Conservation (phyloP, 495 filamentous ascomycete genomes). For the Daldinia caldariorum region DNA sequence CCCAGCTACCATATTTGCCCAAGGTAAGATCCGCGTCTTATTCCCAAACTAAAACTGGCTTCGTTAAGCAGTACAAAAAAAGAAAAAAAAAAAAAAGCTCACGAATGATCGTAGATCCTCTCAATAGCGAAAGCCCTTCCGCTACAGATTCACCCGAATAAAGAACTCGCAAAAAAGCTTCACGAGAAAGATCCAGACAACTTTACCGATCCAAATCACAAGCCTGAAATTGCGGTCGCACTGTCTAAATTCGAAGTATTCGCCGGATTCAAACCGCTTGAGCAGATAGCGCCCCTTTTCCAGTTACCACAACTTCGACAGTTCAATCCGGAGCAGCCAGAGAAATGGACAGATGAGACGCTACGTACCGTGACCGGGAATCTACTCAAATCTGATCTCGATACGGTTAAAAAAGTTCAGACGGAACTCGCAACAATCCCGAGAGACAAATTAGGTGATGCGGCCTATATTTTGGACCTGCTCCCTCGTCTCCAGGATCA, state of each 20-base stretch:
- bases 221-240: slow-evolving; percentile 83
- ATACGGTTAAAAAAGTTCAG: slow-evolving; percentile 61
- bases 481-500: slow-evolving; percentile 72
- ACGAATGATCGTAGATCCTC: slow-evolving; percentile 62
- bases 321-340: slow-evolving; percentile 61
- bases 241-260: slow-evolving; percentile 83
- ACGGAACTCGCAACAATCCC: slow-evolving; percentile 60
- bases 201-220: slow-evolving; percentile 80
- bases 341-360: slow-evolving; percentile 65
- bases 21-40: slow-evolving; percentile 61
- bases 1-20: slow-evolving; percentile 76
- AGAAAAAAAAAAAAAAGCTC: no score
- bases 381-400: slow-evolving; percentile 64
- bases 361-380: slow-evolving; percentile 67
- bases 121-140: slow-evolving; percentile 82
- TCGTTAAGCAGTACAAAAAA: not conserved
- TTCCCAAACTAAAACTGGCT: not conserved
- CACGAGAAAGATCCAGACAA: slow-evolving; percentile 70
- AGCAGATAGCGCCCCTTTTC: slow-evolving; percentile 69
- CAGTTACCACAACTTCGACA: slow-evolving; percentile 54
- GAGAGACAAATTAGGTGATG: slow-evolving; percentile 59
- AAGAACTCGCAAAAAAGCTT: slow-evolving; percentile 68
- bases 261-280: slow-evolving; percentile 75
- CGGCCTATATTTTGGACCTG: slow-evolving; percentile 69
- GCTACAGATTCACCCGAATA: slow-evolving; percentile 83